Evolutionary conservation across 169 alveolate species (phyloP), one percentile per base, ranked within the genome.

Genomic region (Eimeria tenella): DNA sequence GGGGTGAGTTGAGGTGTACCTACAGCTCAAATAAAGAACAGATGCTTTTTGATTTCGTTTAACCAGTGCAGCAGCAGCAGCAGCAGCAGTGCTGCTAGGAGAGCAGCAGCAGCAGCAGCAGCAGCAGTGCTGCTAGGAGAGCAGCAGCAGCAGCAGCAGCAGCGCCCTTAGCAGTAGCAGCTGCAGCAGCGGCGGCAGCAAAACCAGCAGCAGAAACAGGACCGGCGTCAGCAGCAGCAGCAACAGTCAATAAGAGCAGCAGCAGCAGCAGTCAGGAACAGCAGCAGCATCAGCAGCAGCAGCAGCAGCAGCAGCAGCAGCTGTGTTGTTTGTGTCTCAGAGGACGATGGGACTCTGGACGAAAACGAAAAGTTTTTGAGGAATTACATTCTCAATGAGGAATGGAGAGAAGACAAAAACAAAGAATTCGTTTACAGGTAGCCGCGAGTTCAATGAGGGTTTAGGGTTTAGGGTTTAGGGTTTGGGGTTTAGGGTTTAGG

Each of bases 351-450:
- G 86, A 95, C 92, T 10, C 77, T 97, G 77, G 96, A 96, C 56
- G 95, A 92, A 56, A 95, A 95, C 89, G 98, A 98, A 75, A 92
- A 92, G 88, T 98, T 97, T 93, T 94, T 98, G 55, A 89, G 98
- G 52, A 97, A 97, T 82, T 98, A 97, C 95, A 97, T 98, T 90
- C 93, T 98, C 58, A 94, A 96, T 31, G 97, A 97, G 86, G 97
- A 97, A 6, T 97, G 99, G 99, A 93, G 95, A 42, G 98, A 97
- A 74, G 95, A 93, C 79, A 95, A 95, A 21, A 92, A 1, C 4
- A 56, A 79, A 60, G 42, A 31, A 56, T 13, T 21, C 89, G 86
- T 74, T 94, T 86, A 95, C 95, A 92, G 53, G 93, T 90, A 21
- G 23, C 23, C 74, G 2, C 21, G 23, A 65, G 89, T n/a, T 21